These are phyloP conservation scores for Chrysochromulina parva DNA, from an alignment of 78 protist species.

Conservation along the genomic window DNA sequence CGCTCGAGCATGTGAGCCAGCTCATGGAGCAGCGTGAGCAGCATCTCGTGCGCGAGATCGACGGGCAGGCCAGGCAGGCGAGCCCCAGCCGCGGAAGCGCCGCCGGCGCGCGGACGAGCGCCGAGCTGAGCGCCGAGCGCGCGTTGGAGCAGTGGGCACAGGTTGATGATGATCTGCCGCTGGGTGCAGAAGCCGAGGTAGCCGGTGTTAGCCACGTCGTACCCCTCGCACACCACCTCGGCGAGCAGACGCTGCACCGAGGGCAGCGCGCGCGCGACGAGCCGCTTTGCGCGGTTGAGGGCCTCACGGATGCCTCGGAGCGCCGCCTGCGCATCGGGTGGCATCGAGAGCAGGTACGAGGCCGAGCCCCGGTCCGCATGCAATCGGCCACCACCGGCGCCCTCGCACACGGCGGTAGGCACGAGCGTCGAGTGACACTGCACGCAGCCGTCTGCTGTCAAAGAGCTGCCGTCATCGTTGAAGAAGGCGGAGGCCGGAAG, in stretches of 20 bases:
- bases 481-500: too few relatives aligned
- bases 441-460: too few relatives aligned
- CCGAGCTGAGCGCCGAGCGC: background rate
- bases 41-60: background rate
- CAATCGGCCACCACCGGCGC: too few relatives aligned
- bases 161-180: background rate
- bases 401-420: too few relatives aligned
- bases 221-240: background rate
- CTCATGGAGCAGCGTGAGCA: background rate
- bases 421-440: too few relatives aligned
- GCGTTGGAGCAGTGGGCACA: background rate
- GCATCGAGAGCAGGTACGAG: too few relatives aligned
- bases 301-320: background rate
- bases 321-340: background rate
- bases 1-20: background rate
- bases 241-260: background rate
- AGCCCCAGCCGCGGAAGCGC: too few relatives aligned
- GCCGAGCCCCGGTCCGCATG: too few relatives aligned
- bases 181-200: background rate
- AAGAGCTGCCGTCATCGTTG: too few relatives aligned
- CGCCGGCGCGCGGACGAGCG: background rate
- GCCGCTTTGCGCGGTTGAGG: background rate
- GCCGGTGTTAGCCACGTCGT: background rate
- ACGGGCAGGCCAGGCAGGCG: background rate
- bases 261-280: background rate